Evolutionary conservation across 164 flowering plant species (phyloP), one percentile per base, ranked within the genome.

Genomic region (Platanus orientalis): DNA sequence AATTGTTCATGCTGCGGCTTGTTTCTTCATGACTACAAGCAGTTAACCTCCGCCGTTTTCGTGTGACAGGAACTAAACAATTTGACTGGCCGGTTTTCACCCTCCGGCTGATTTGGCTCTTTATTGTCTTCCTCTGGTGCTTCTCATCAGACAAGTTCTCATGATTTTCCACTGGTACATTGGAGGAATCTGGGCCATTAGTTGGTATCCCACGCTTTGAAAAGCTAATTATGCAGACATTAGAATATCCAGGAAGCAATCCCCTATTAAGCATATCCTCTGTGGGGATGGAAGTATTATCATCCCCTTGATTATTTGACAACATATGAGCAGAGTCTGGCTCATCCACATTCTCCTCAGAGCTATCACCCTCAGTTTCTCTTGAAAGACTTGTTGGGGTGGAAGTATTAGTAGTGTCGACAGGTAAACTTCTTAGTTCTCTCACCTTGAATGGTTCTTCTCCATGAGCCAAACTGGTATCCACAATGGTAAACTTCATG

Each of bases 401-500:
- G 23, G 73, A 59, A 19, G 30, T 47, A 42, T 28, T 54, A 29
- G 58, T 36, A 54, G 51, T 49, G 45, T 80, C 85, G 21, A 65
- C 24, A 1, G 90, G 90, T 42, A 88, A 77, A 59, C 56, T 74
- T 73, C 82, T 78, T 61, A 86, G 55, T 62, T 80, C 84, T 60
- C 79, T 71, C 45, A 84, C 59, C 45, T 70, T 70, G 6, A 29
- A 48, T 26, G 69, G 55, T 60, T 76, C 78, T 45, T 73, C 73
- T 63, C 76, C 82, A 66, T 48, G 53, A 49, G 52, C 74, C 67
- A 80, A 54, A 73, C 95, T 84, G 50, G 92, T 80, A 74, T 90
- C 95, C 6, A 90, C 84, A 23, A 90, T 67, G 5, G 85, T 88
- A 62, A 88, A 85, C 72, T 75, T 82, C 68, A 75, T 63, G 14